Evolutionary conservation across 305 asterid genomes (phyloP).

Genomic region (Striga hermonthica): DNA sequence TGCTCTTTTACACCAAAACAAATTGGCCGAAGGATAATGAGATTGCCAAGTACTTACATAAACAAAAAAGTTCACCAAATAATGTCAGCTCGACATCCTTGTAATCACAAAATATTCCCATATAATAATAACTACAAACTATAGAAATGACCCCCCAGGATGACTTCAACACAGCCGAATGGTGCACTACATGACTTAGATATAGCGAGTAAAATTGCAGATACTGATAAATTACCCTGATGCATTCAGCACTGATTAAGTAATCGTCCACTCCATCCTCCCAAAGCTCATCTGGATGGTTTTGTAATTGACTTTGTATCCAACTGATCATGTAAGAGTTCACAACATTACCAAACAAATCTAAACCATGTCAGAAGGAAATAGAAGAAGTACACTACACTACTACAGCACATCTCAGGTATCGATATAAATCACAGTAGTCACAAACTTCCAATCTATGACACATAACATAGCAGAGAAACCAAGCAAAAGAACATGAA

Average conservation of each 20-base stretch:
- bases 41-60: too few species aligned
- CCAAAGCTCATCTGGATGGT: conserved; percentile 98
- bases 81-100: too few species aligned
- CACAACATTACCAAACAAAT: conserved; percentile 28
- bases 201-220: too few species aligned
- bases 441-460: not conserved
- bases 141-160: too few species aligned
- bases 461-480: not conserved
- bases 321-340: conserved; percentile 57
- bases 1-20: too few species aligned
- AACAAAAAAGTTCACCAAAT: too few species aligned
- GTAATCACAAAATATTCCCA: too few species aligned
- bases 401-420: not conserved
- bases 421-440: conserved; percentile 4
- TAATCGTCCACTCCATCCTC: conserved; percentile 91
- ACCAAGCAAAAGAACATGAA: not conserved
- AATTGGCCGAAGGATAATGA: too few species aligned
- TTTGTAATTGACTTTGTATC: conserved; percentile 74
- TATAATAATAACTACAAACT: too few species aligned
- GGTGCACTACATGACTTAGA: too few species aligned
- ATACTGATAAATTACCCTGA: conserved; percentile 48
- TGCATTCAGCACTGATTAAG: conserved; percentile 65
- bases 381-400: not conserved
- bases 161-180: too few species aligned
- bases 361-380: not conserved